Evolutionary conservation across 345 rosid genomes (phyloP), one percentile per base, ranked within the genome.

Genomic region (Pugionium dolabratum): DNA sequence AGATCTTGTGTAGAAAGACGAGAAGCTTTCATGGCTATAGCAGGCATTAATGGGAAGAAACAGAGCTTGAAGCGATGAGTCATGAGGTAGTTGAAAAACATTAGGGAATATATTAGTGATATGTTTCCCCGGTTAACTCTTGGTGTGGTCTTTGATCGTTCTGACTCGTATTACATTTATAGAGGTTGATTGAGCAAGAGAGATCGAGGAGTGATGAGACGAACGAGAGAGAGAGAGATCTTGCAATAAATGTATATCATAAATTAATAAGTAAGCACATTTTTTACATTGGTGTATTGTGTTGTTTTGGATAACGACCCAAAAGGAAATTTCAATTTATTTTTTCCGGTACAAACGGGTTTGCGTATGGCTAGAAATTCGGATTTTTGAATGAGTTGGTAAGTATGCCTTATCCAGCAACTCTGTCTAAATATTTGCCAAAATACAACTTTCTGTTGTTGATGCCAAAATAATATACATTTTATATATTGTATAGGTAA

Each of bases 1-100:
- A 72, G 64, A 57, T 72, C 70, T 64, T 72, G 59, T 56, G 60
- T n/a, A 27, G 76, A 49, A 66, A 72, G 60, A 57, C 7, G 60
- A 57, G 40, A 57, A 26, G 40, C 6, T 37, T 57, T 42, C 65
- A 72, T 49, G 60, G 47, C 32, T 41, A 72, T 28, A 34, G 37
- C 28, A 49, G 6, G 40, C 40, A 57, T 28, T 29, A 57, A 1
- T 28, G 65, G 29, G 62, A 49, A 26, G 52, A 72, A 49, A 7
- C 46, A 64, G 41, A 72, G 60, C 54, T 69, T 69, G 52, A 56
- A 49, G 28, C 36, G 59, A 71, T 64, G 59, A 33, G 32, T 28
- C 53, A 28, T 56, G 59, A 64, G 46, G 53, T 34, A 48, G 27
- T 41, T 56, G 27, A 57, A 34, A 35, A 64, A 6, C 47, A 27